A percentile compares a stretch with the other conserved stretches of the same genome.
These are phyloP conservation scores for Bipolaris zeicola DNA, from an alignment of 2,329 filamentous ascomycete species.

Conservation along the genomic window DNA sequence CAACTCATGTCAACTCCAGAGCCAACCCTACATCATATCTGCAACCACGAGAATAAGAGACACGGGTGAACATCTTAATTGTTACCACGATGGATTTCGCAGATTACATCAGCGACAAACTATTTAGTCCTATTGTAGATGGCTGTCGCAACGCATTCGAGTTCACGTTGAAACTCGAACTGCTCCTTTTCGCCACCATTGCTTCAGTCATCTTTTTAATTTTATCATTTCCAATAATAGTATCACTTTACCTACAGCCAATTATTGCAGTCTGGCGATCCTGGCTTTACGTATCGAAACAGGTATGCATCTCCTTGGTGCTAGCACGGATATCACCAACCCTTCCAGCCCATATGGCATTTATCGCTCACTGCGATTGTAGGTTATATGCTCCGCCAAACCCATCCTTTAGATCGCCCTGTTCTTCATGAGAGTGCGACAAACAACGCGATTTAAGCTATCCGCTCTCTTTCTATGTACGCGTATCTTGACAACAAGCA, in stretches of 20 bases:
- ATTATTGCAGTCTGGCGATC: not conserved
- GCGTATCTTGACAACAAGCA: not conserved
- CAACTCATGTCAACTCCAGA: not conserved
- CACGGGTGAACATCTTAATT: not conserved
- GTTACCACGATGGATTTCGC: not conserved
- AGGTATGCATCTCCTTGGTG: not conserved
- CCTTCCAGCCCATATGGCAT: not conserved
- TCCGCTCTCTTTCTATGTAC: not conserved
- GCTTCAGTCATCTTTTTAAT: not conserved
- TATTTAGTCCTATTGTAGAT: not conserved
- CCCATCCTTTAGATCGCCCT: not conserved
- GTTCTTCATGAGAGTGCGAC: not conserved
- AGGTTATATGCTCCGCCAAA: not conserved
- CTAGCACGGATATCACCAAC: not conserved
- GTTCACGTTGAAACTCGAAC: not conserved
- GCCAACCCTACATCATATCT: not conserved
- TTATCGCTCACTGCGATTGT: not conserved
- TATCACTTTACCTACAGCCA: not conserved
- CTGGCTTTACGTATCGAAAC: not conserved
- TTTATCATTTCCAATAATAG: not conserved
- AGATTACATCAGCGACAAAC: not conserved
- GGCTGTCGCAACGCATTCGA: not conserved
- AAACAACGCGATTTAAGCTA: not conserved
- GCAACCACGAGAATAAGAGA: not conserved
- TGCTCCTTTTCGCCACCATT: not conserved